Percentiles rank a stretch among this genome's conserved stretches.
These are phyloP conservation scores for Balamuthia mandrillaris DNA, from an alignment of 208 protist genomes.

Conservation along the genomic window DNA sequence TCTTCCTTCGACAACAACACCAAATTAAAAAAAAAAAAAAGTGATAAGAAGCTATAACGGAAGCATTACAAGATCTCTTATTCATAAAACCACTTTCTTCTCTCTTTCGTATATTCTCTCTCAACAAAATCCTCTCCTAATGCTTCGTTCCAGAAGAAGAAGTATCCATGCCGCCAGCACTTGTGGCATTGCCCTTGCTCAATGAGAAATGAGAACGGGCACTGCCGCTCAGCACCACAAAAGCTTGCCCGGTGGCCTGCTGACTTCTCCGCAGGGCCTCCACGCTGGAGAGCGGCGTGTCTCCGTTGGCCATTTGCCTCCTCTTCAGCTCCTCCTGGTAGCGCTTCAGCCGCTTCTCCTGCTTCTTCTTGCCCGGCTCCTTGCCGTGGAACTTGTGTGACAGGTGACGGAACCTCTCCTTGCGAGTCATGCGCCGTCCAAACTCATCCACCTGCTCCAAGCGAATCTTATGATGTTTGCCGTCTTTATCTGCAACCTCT, in stretches of 20 bases:
- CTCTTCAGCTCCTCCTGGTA: conserved; percentile 23
- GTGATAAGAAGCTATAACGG: no score
- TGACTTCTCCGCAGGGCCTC: conserved; percentile 26
- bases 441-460: conserved; percentile 30
- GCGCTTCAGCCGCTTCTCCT: conserved; percentile 9
- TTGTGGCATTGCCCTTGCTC: no score
- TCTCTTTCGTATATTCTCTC: no score
- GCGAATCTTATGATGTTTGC: background rate
- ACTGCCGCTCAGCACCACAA: background rate
- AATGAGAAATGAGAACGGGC: no score
- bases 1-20: no score
- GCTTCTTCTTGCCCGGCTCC: conserved; percentile 43
- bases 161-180: no score
- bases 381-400: conserved; percentile 41
- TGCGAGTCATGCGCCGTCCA: conserved; percentile 4
- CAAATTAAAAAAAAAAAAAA: no score
- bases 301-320: conserved; percentile 1
- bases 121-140: no score
- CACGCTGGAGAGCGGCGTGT: conserved; percentile 27
- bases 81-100: no score
- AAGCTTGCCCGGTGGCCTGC: conserved; percentile 10
- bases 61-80: no score
- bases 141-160: no score
- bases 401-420: conserved; percentile 30
- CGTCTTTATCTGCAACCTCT: background rate